Conservation (phyloP, 495 filamentous ascomycete genomes). For the Sporormia fimetaria region DNA sequence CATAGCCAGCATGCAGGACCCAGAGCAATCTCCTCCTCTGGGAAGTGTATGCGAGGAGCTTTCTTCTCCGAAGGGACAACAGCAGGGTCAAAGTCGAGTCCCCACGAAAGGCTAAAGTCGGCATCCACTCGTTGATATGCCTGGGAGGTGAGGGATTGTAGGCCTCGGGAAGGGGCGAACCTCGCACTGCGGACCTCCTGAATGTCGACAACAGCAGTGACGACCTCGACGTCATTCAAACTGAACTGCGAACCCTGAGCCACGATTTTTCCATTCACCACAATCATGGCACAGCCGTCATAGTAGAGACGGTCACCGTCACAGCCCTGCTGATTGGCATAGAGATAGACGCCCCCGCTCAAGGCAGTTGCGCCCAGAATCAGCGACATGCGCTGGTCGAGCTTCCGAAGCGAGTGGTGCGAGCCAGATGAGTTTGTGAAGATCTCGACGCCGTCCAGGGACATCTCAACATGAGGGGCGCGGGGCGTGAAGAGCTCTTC, state of each 20-base stretch:
- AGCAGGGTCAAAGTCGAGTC: slow-evolving; percentile 28
- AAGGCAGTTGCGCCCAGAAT: slow-evolving; percentile 60
- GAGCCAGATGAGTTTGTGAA: slow-evolving; percentile 65
- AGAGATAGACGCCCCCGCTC: slow-evolving; percentile 66
- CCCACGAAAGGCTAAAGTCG: slow-evolving; percentile 32
- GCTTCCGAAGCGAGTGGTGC: slow-evolving; percentile 65
- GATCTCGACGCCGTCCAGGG: slow-evolving; percentile 58
- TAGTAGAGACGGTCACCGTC: slow-evolving; percentile 58
- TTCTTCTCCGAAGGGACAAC: slow-evolving; percentile 22
- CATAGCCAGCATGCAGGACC: slow-evolving; percentile 67
- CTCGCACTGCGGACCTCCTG: slow-evolving; percentile 57
- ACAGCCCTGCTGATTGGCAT: slow-evolving; percentile 63
- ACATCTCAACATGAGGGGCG: slow-evolving; percentile 39
- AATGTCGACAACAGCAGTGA: slow-evolving; percentile 70
- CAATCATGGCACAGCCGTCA: slow-evolving; percentile 54
- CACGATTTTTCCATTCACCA: slow-evolving; percentile 60
- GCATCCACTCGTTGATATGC: slow-evolving; percentile 37
- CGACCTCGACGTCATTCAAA: slow-evolving; percentile 72
- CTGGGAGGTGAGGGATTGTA: slow-evolving; percentile 43
- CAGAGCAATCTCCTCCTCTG: slow-evolving; percentile 68
- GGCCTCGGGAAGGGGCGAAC: slow-evolving; percentile 40
- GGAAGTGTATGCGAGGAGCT: slow-evolving; percentile 44
- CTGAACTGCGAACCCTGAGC: slow-evolving; percentile 65
- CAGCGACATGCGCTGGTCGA: slow-evolving; percentile 59
- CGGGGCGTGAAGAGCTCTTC: slow-evolving; percentile 36